These are phyloP conservation scores for Moesziomyces sp. DNA, from an alignment of 1,284 basidiomycete species.

Conservation along the genomic window DNA sequence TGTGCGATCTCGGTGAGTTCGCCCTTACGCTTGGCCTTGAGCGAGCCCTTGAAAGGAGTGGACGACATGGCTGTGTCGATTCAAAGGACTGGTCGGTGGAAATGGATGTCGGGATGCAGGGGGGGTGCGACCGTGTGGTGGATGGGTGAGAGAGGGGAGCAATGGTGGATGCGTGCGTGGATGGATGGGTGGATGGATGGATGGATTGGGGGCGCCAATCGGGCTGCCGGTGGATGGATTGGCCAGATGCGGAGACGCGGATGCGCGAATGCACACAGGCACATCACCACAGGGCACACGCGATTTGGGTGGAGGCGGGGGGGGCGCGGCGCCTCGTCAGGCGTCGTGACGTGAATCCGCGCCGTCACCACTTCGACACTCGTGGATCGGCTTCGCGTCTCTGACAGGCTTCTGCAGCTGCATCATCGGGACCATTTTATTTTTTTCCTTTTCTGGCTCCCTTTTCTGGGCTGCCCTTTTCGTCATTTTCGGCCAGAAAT, in stretches of 20 bases:
- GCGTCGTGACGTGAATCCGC: too few species aligned
- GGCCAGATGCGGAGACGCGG: conserved; percentile 10
- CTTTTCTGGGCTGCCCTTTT: background rate
- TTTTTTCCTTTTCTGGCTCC: background rate
- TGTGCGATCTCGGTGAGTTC: conserved; percentile 57
- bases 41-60: conserved; percentile 53
- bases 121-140: too few species aligned
- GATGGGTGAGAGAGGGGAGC: background rate
- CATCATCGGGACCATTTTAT: background rate
- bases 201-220: conserved; percentile 22
- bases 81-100: too few species aligned
- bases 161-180: background rate
- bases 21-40: conserved; percentile 57
- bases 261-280: too few species aligned
- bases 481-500: too few species aligned
- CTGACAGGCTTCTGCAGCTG: too few species aligned
- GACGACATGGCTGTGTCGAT: conserved; percentile 27
- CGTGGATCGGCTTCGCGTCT: too few species aligned
- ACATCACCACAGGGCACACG: background rate
- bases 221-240: conserved; percentile 1
- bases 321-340: too few species aligned
- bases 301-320: background rate
- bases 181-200: conserved; percentile 19
- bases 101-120: background rate
- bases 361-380: too few species aligned